phyloP scores from a whole-genome alignment of 768 basidiomycete species.

The Mycena pura region DNA sequence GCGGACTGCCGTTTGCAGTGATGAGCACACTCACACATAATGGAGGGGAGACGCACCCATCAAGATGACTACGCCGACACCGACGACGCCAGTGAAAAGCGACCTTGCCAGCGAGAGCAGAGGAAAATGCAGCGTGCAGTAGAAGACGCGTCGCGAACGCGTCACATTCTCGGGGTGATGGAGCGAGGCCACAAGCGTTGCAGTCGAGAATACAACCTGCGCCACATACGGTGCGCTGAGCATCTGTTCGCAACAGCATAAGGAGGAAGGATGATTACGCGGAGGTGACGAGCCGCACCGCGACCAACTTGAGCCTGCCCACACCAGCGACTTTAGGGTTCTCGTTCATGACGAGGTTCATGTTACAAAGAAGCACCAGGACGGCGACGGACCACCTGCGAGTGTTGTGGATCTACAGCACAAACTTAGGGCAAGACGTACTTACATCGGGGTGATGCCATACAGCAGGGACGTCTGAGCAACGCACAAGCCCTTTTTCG shows the following conservation, averaged over 20 bases:
- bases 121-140: slow-evolving; percentile 35
- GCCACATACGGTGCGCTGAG: slow-evolving; percentile 42
- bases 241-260: slow-evolving; percentile 33
- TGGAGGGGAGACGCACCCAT: slow-evolving; percentile 31
- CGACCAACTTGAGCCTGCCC: slow-evolving; percentile 27
- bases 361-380: slow-evolving; percentile 41
- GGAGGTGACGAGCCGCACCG: slow-evolving; percentile 27
- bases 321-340: slow-evolving; percentile 12
- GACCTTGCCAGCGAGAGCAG: slow-evolving; percentile 34
- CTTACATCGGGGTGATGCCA: slow-evolving; percentile 49
- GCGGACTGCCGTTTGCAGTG: slow-evolving; percentile 28
- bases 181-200: slow-evolving; percentile 37
- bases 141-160: slow-evolving; percentile 33
- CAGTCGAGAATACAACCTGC: slow-evolving; percentile 37
- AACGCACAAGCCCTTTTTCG: slow-evolving; percentile 46
- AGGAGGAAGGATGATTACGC: neutral
- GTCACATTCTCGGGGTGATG: slow-evolving; percentile 35
- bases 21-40: neutral
- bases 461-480: slow-evolving; percentile 50
- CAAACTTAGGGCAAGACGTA: neutral
- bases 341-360: slow-evolving; percentile 32
- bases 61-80: slow-evolving; percentile 35
- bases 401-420: neutral
- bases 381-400: slow-evolving; percentile 37
- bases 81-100: slow-evolving; percentile 35